Percentiles rank a stretch among this genome's conserved stretches.
phyloP scores from a whole-genome alignment of 768 basidiomycete species.

The Lactarius deliciosus region DNA sequence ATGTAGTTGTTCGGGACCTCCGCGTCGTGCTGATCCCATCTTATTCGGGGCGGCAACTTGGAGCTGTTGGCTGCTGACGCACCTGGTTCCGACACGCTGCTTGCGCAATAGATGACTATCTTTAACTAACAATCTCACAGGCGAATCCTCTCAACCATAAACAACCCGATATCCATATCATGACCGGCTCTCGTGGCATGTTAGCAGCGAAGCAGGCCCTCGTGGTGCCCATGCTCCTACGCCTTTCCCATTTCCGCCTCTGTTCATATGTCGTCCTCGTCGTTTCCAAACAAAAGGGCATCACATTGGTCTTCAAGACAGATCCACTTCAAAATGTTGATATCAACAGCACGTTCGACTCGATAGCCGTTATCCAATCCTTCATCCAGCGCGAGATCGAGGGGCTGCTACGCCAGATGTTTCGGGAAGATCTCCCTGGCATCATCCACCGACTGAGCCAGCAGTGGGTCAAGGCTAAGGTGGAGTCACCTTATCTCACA shows the following conservation, averaged over 20 bases:
- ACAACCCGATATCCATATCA: constrained; percentile 84
- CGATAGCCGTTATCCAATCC: constrained; percentile 95
- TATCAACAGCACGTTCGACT: constrained; percentile 97
- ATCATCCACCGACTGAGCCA: constrained; percentile 97
- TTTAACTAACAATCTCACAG: constrained; percentile 40
- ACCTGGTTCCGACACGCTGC: neutral
- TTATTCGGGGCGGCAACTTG: neutral
- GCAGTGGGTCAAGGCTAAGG: constrained; percentile 92
- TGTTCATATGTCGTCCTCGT: constrained; percentile 96
- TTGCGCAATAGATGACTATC: neutral
- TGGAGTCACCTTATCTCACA: constrained; percentile 84
- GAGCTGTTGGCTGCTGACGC: neutral
- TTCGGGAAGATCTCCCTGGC: constrained; percentile 92
- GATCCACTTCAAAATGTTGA: constrained; percentile 98
- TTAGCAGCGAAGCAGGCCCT: constrained; percentile 93
- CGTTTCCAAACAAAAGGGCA: constrained; percentile 96
- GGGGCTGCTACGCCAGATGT: constrained; percentile 96
- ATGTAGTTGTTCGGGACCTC: neutral
- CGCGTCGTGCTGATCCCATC: too few species aligned
- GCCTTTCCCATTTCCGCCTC: constrained; percentile 92
- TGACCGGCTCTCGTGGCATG: constrained; percentile 82
- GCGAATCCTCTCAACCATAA: constrained; percentile 96
- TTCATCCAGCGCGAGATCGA: constrained; percentile 98
- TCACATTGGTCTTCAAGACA: constrained; percentile 99
- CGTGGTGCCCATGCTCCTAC: constrained; percentile 96